These are phyloP conservation scores for Tricholomella constricta DNA, from an alignment of 768 basidiomycete genomes.

Conservation along the genomic window DNA sequence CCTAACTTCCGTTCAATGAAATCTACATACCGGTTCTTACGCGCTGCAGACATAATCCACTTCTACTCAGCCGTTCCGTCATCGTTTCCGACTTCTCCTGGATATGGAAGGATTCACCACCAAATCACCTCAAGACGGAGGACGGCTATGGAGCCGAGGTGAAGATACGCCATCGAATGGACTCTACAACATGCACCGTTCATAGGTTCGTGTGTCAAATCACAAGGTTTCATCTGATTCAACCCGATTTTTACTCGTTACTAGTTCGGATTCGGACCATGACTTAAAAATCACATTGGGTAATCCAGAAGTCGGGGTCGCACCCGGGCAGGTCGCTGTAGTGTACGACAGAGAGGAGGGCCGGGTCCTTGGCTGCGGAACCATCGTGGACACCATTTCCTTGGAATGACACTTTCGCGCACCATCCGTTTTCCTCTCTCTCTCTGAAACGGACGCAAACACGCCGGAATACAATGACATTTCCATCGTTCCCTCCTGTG, in stretches of 20 bases:
- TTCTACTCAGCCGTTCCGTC: slow-evolving; percentile 46
- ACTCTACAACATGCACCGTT: slow-evolving; percentile 52
- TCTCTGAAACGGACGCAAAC: too few relatives aligned
- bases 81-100: slow-evolving; percentile 60
- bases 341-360: slow-evolving; percentile 67
- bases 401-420: too few relatives aligned
- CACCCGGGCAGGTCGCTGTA: slow-evolving; percentile 79
- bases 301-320: slow-evolving; percentile 64
- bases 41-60: slow-evolving; percentile 55
- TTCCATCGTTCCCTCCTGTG: too few relatives aligned
- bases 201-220: slow-evolving; percentile 48
- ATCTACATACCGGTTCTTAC: neutral
- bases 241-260: slow-evolving; percentile 15
- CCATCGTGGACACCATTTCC: slow-evolving; percentile 48
- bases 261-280: slow-evolving; percentile 13
- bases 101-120: slow-evolving; percentile 72
- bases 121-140: slow-evolving; percentile 40
- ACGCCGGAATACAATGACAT: too few relatives aligned
- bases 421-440: too few relatives aligned
- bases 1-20: neutral
- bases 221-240: neutral
- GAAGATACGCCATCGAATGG: slow-evolving; percentile 75
- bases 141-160: slow-evolving; percentile 51
- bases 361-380: slow-evolving; percentile 85
- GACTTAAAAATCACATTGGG: slow-evolving; percentile 52